Base-by-base conservation (phyloP, 179 eudicot genomes). In the Pouteria campechiana region DNA sequence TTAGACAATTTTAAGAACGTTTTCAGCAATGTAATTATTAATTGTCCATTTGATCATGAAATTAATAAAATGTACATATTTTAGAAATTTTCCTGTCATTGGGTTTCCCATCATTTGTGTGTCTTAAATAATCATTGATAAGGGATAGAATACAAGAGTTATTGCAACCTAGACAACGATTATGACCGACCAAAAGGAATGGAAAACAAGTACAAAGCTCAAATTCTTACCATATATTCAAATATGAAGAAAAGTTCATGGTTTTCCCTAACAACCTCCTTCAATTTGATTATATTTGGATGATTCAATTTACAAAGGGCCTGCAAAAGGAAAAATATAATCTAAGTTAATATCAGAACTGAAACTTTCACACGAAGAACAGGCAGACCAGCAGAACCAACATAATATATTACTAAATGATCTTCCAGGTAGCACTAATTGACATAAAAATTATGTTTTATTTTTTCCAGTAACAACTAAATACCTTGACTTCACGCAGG, bases 401-500 rank as follows among this genome's bases (percentile, higher is more conserved):
- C 41, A 37, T 37, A 10, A 9, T 36, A 36, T 5, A 6, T 36
- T 14, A 5, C 15, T 36, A 36, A 36, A 7, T 12, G 2, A 12
- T 12, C 10, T 6, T 37, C 41, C 17, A 9, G 13, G 7, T 2
- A 35, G 9, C n/a, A 7, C 28, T 16, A 13, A 18, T 7, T 11
- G 9, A 15, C 19, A 4, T 10, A 20, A 41, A 3, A 1, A 41
- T 41, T 19, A 20, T 3, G 2, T 12, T 24, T 18, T 14, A 10
- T 12, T 29, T 20, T 12, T 17, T 9, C 51, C 23, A 16, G 21
- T 13, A 17, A n/a, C n/a, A n/a, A n/a, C n/a, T 22, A 41, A 24
- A 50, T 74, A 79, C 98, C 98, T 86, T 90, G 24, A 90, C 94
- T 79, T 90, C 98, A 36, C 96, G 65, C 51, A 90, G 61, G 55